Percentiles rank a stretch among this genome's conserved stretches.
Evolutionary conservation across 495 filamentous ascomycete genomes (phyloP).

Genomic region (Umbilicaria muhlenbergii): DNA sequence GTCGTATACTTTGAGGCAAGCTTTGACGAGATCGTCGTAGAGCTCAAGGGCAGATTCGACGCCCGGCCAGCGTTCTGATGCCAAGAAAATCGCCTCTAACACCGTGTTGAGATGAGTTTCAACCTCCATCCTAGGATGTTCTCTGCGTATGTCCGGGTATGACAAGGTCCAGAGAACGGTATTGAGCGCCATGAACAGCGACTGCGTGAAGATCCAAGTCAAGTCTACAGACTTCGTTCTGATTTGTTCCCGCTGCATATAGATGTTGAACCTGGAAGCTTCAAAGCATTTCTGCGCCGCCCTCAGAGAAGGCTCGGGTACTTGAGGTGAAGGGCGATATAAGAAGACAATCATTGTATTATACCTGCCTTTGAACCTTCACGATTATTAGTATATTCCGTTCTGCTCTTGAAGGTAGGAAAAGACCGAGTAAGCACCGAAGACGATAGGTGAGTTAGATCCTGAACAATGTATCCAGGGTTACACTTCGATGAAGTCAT

Average conservation of each 20-base stretch:
- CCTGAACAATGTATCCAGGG: neutral
- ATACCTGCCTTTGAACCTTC: slow-evolving; percentile 59
- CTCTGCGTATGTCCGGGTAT: slow-evolving; percentile 61
- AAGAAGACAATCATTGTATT: slow-evolving; percentile 77
- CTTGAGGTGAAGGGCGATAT: slow-evolving; percentile 75
- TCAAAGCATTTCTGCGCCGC: slow-evolving; percentile 71
- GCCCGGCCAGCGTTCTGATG: slow-evolving; percentile 78
- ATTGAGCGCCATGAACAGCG: slow-evolving; percentile 75
- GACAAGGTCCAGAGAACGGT: slow-evolving; percentile 79
- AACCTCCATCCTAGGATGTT: slow-evolving; percentile 53
- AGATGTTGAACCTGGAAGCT: slow-evolving; percentile 63
- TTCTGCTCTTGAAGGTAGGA: too few relatives aligned
- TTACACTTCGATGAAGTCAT: neutral
- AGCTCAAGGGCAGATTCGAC: slow-evolving; percentile 67
- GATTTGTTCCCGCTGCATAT: slow-evolving; percentile 62
- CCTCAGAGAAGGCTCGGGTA: slow-evolving; percentile 60
- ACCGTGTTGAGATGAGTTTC: slow-evolving; percentile 53
- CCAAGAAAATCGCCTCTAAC: slow-evolving; percentile 55
- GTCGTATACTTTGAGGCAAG: slow-evolving; percentile 70
- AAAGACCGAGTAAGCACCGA: too few relatives aligned
- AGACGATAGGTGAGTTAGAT: too few relatives aligned
- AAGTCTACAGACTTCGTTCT: slow-evolving; percentile 58
- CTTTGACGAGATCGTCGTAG: slow-evolving; percentile 63
- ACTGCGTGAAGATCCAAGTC: slow-evolving; percentile 81
- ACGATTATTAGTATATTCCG: neutral